Conservation (phyloP, 2,329 filamentous ascomycete species). For the Curvularia hawaiiensis region DNA sequence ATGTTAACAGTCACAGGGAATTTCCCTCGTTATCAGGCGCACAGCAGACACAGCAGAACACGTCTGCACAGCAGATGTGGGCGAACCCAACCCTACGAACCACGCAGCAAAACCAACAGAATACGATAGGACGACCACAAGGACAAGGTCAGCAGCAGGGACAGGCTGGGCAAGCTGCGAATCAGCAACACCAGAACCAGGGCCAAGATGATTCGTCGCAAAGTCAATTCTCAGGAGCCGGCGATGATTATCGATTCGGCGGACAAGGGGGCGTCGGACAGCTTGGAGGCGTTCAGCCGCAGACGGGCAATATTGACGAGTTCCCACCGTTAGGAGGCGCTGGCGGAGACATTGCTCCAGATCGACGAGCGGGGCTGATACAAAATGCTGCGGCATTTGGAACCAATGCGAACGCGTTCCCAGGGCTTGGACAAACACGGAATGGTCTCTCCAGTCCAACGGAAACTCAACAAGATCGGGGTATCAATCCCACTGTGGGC, state of each 20-base stretch:
- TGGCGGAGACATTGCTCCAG: conserved; percentile 56
- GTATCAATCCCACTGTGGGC: conserved; percentile 38
- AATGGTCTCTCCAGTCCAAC: conserved; percentile 50
- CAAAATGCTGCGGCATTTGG: conserved; percentile 55
- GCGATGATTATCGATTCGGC: conserved; percentile 63
- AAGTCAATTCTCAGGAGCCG: conserved; percentile 57
- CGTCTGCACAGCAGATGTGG: conserved; percentile 59
- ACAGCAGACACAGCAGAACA: conserved; percentile 61
- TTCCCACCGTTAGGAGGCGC: conserved; percentile 65
- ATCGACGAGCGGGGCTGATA: conserved; percentile 57
- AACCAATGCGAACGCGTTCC: conserved; percentile 46
- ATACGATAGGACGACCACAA: conserved; percentile 60
- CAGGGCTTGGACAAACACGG: conserved; percentile 50
- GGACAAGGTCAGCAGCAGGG: conserved; percentile 39
- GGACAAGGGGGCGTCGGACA: conserved; percentile 60
- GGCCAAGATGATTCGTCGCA: conserved; percentile 51
- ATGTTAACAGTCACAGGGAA: conserved; percentile 53
- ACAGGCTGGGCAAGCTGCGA: conserved; percentile 45
- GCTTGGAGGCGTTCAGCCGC: conserved; percentile 56
- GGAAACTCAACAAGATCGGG: conserved; percentile 44
- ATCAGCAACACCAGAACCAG: conserved; percentile 51
- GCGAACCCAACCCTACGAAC: conserved; percentile 62
- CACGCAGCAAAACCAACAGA: conserved; percentile 59
- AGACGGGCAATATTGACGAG: conserved; percentile 63
- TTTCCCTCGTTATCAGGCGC: conserved; percentile 66